These are phyloP conservation scores for Cephalotrichum gorgonifer DNA, from an alignment of 2,329 filamentous ascomycete genomes.

Conservation along the genomic window DNA sequence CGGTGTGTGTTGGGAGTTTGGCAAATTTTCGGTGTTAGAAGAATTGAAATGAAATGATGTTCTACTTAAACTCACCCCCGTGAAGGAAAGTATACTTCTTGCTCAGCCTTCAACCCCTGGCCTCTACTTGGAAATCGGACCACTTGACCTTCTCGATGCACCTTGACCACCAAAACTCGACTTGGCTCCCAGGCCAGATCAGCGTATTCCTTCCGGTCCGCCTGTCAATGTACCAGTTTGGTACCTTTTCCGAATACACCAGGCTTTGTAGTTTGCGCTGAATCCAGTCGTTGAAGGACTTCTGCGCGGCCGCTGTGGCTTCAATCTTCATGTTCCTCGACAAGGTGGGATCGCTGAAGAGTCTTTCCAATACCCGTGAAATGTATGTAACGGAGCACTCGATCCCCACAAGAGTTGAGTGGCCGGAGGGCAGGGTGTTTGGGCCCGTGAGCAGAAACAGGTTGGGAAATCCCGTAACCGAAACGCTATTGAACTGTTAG, in stretches of 20 bases:
- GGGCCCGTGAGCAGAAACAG: conserved; percentile 2
- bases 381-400: not conserved
- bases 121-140: too few species aligned
- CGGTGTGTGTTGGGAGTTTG: too few species aligned
- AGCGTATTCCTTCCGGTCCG: not conserved
- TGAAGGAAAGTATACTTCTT: too few species aligned
- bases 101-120: too few species aligned
- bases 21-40: too few species aligned
- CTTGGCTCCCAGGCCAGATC: not conserved
- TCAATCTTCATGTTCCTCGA: not conserved
- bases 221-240: not conserved
- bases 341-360: not conserved
- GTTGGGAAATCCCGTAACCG: not conserved
- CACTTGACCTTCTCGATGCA: too few species aligned
- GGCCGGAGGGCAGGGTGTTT: not conserved
- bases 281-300: not conserved
- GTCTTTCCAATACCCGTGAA: not conserved
- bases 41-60: too few species aligned
- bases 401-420: not conserved
- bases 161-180: conserved; percentile 1
- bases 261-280: not conserved
- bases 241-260: not conserved
- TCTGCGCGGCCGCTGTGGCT: not conserved
- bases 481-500: not conserved
- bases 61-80: too few species aligned